Conservation (phyloP, 2,329 filamentous ascomycete species). For the Dryadomyces quercus-mongolicae region DNA sequence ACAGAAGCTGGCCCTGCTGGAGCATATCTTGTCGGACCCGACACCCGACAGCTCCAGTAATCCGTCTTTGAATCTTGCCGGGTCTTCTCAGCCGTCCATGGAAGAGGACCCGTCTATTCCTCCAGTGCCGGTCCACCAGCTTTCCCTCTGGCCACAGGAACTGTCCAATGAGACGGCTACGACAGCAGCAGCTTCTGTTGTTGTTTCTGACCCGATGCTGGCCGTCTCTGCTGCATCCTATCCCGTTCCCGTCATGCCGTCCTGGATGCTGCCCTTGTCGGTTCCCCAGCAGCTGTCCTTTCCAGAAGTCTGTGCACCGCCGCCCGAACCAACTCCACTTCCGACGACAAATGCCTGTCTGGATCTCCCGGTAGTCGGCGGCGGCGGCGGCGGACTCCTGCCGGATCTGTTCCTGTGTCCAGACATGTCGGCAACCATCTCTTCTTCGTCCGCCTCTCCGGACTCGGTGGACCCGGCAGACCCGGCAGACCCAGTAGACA, state of each 20-base stretch:
- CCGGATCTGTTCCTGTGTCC: not conserved
- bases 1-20: slow-evolving; percentile 27
- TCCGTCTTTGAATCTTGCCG: too few species aligned
- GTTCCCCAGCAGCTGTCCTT: not conserved
- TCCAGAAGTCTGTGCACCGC: not conserved
- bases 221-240: not conserved
- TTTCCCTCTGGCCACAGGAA: not conserved
- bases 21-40: slow-evolving; percentile 22
- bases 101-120: too few species aligned
- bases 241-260: not conserved
- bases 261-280: not conserved
- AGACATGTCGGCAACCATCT: not conserved
- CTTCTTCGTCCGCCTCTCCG: not conserved
- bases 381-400: not conserved
- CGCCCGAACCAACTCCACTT: not conserved
- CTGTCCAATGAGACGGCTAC: not conserved
- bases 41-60: not conserved
- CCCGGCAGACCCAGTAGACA: too few species aligned
- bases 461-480: not conserved
- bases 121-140: not conserved
- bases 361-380: too few species aligned
- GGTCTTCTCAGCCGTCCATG: too few species aligned
- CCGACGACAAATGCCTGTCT: not conserved
- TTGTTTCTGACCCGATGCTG: not conserved
- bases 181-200: not conserved